Evolutionary conservation across 139 green algal species (phyloP).

Genomic region (Desmodesmus armatus): DNA sequence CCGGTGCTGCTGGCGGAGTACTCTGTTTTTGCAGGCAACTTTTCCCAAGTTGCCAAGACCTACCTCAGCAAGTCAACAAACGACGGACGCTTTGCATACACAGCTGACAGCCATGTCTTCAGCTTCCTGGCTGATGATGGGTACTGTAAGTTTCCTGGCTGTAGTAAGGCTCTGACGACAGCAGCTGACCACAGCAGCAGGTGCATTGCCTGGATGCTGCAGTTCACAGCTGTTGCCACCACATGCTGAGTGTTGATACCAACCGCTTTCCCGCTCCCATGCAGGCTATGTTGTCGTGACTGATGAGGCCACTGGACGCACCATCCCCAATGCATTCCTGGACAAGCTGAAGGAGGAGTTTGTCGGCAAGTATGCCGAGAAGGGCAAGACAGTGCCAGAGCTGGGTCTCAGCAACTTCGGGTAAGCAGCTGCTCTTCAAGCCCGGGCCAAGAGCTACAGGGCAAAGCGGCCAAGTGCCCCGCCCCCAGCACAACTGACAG

Average conservation of each 20-base stretch:
- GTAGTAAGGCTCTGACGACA: neutral
- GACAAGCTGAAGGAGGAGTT: constrained; percentile 86
- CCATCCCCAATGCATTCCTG: constrained; percentile 95
- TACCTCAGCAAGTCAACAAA: constrained; percentile 71
- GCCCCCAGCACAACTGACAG: neutral
- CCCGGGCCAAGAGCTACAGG: too few species aligned
- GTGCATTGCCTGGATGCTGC: neutral
- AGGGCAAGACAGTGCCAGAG: constrained; percentile 65
- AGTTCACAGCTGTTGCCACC: neutral
- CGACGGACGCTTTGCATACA: constrained; percentile 68
- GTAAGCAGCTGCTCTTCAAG: too few species aligned
- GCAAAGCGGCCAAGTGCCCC: neutral
- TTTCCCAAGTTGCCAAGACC: constrained; percentile 87
- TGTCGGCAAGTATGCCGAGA: constrained; percentile 79
- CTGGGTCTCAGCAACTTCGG: constrained; percentile 75
- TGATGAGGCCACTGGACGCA: constrained; percentile 87
- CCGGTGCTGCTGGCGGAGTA: constrained; percentile 90
- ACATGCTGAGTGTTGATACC: neutral
- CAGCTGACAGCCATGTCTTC: constrained; percentile 85
- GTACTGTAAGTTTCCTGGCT: constrained; percentile 69
- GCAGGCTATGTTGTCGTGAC: constrained; percentile 93
- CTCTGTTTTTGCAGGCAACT: constrained; percentile 92
- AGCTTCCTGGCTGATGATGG: constrained; percentile 86
- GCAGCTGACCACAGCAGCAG: neutral
- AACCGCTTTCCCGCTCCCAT: too few species aligned